phyloP scores from a whole-genome alignment of 805 yeast genomes.

The Brettanomyces nanus region DNA sequence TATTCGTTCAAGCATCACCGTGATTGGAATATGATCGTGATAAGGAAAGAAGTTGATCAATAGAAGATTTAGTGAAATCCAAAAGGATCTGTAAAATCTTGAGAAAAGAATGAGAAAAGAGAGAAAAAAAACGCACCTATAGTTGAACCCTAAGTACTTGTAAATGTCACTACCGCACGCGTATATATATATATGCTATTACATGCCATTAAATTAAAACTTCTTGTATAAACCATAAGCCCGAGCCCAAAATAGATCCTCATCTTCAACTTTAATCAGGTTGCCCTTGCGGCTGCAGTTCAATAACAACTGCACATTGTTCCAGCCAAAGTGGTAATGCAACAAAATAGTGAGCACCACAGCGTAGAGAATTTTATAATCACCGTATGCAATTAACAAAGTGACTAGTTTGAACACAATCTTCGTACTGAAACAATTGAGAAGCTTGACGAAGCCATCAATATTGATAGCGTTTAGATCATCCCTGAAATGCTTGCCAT shows the following conservation, averaged over 20 bases:
- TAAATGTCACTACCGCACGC: too few species aligned
- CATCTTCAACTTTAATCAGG: slow-evolving; percentile 15
- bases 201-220: too few species aligned
- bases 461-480: slow-evolving; percentile 17
- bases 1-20: too few species aligned
- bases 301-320: slow-evolving; percentile 22
- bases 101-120: too few species aligned
- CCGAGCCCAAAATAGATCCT: slow-evolving; percentile 23
- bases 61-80: too few species aligned
- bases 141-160: too few species aligned
- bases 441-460: slow-evolving; percentile 12
- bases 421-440: slow-evolving; percentile 11
- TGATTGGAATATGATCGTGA: too few species aligned
- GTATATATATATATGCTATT: too few species aligned
- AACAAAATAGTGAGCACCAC: slow-evolving; percentile 32
- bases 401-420: slow-evolving; percentile 16
- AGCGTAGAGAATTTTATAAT: slow-evolving; percentile 33
- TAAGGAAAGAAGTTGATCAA: too few species aligned
- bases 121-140: too few species aligned
- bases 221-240: slow-evolving; percentile 21
- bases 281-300: slow-evolving; percentile 10
- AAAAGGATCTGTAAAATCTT: too few species aligned
- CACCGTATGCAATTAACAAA: slow-evolving; percentile 19
- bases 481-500: slow-evolving; percentile 20
- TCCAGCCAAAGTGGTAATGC: slow-evolving; percentile 46